Evolutionary conservation across 1,139 yeast species (phyloP).

Genomic region (Debaryomyces fabryi): DNA sequence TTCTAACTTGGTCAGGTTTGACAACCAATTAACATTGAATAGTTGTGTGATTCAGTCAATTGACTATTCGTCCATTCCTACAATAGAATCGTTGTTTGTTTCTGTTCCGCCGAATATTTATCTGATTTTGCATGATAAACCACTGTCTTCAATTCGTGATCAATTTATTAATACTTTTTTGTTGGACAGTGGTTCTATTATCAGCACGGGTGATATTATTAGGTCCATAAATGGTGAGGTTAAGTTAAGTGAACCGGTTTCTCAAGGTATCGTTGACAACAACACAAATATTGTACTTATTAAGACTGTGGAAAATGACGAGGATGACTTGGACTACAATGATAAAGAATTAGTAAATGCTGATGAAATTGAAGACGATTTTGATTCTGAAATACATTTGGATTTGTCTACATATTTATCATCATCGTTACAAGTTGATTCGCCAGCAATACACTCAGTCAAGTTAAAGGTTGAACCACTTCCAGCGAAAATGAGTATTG

Average conservation of each 20-base stretch:
- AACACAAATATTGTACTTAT: constrained; percentile 58
- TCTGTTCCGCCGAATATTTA: constrained; percentile 51
- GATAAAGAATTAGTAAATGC: constrained; percentile 15
- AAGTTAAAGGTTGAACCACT: constrained; percentile 32
- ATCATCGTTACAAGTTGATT: constrained; percentile 28
- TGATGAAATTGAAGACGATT: constrained; percentile 11
- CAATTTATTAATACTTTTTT: constrained; percentile 31
- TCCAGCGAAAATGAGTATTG: constrained; percentile 30
- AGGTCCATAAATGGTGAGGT: constrained; percentile 53
- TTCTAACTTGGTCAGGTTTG: constrained; percentile 34
- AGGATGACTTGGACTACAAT: constrained; percentile 10
- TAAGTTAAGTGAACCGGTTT: constrained; percentile 69
- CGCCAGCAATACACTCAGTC: constrained; percentile 12
- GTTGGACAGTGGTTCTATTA: constrained; percentile 32
- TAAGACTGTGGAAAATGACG: constrained; percentile 29
- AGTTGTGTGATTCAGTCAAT: constrained; percentile 37
- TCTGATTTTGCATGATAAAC: constrained; percentile 32
- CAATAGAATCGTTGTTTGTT: constrained; percentile 37
- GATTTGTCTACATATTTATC: constrained; percentile 43
- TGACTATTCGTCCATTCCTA: constrained; percentile 28
- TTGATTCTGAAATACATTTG: constrained; percentile 18
- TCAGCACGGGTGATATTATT: constrained; percentile 37
- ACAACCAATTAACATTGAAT: constrained; percentile 38
- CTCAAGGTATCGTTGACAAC: constrained; percentile 58
- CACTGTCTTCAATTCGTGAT: constrained; percentile 29